Evolutionary conservation across 805 yeast genomes (phyloP).

Genomic region (Zygosaccharomyces kombuchaensis): DNA sequence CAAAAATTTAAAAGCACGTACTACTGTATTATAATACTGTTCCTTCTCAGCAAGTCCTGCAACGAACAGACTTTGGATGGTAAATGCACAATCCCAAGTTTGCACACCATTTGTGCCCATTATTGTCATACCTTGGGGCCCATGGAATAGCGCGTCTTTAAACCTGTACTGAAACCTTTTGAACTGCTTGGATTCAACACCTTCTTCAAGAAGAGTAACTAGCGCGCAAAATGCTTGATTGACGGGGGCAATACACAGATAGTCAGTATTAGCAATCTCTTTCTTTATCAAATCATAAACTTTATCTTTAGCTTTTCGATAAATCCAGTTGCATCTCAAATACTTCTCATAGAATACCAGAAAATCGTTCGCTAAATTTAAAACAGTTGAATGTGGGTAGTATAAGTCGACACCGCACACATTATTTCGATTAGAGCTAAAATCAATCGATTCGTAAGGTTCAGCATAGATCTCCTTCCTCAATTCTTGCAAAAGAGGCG

Average conservation of each 20-base stretch:
- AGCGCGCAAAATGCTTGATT: constrained; percentile 79
- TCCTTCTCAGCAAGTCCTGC: constrained; percentile 74
- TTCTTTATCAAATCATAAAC: constrained; percentile 64
- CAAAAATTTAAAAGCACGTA: constrained; percentile 65
- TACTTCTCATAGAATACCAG: constrained; percentile 64
- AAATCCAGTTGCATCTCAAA: constrained; percentile 73
- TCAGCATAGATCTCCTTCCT: constrained; percentile 71
- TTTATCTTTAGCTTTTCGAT: constrained; percentile 45
- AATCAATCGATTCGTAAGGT: constrained; percentile 65
- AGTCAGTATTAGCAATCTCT: constrained; percentile 74
- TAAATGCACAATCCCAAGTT: constrained; percentile 94
- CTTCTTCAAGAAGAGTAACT: constrained; percentile 67
- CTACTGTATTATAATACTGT: constrained; percentile 59
- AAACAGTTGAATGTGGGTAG: constrained; percentile 77
- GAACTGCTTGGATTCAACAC: constrained; percentile 60
- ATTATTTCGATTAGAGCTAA: constrained; percentile 65
- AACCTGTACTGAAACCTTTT: constrained; percentile 51
- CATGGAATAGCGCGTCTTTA: constrained; percentile 75
- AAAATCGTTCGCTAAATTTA: constrained; percentile 57
- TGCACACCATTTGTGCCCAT: constrained; percentile 98
- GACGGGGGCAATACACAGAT: constrained; percentile 89
- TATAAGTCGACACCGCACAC: constrained; percentile 91
- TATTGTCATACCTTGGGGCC: constrained; percentile 85
- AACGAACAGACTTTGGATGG: constrained; percentile 72
- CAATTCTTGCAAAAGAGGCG: constrained; percentile 59